Conservation (phyloP, 108 stramenopile genomes). For the Cyclotella choctawhatcheeana region DNA sequence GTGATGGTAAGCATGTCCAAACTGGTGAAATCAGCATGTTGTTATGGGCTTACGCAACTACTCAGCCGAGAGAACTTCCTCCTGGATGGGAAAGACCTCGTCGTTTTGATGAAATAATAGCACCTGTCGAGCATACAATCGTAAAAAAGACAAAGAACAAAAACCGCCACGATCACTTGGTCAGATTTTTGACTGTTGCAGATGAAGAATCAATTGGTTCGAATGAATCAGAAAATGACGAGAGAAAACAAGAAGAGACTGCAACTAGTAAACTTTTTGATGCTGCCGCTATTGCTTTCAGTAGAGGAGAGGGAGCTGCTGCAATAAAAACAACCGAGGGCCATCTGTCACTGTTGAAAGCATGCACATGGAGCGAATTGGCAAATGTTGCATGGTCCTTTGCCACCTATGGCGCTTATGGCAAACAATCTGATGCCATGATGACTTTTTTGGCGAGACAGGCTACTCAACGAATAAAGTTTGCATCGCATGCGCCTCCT, state of each 20-base stretch:
- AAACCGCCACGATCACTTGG: conserved; percentile 21
- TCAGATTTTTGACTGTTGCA: conserved; percentile 62
- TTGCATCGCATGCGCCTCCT: not conserved
- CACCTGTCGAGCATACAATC: conserved; percentile 4
- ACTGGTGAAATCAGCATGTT: conserved; percentile 81
- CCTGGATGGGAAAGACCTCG: conserved; percentile 78
- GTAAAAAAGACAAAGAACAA: conserved; percentile 11
- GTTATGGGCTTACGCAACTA: conserved; percentile 76
- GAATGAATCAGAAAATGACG: not conserved
- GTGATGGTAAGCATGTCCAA: conserved; percentile 31
- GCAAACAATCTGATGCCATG: conserved; percentile 51
- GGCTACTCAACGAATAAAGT: conserved; percentile 38
- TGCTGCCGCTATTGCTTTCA: conserved; percentile 65
- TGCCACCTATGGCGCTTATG: conserved; percentile 69
- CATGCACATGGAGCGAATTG: conserved; percentile 78
- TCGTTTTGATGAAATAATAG: conserved; percentile 52
- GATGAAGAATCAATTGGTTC: conserved; percentile 2
- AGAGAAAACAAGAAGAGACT: conserved; percentile 9
- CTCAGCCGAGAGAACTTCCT: conserved; percentile 60
- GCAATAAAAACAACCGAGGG: conserved; percentile 10
- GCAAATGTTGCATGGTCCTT: conserved; percentile 86
- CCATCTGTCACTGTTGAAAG: conserved; percentile 31
- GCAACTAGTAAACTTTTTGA: conserved; percentile 58
- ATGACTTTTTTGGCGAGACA: conserved; percentile 61
- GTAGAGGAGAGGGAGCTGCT: conserved; percentile 45